These are phyloP conservation scores for Diaporthe amygdali DNA, from an alignment of 2,329 filamentous ascomycete species.

Conservation along the genomic window DNA sequence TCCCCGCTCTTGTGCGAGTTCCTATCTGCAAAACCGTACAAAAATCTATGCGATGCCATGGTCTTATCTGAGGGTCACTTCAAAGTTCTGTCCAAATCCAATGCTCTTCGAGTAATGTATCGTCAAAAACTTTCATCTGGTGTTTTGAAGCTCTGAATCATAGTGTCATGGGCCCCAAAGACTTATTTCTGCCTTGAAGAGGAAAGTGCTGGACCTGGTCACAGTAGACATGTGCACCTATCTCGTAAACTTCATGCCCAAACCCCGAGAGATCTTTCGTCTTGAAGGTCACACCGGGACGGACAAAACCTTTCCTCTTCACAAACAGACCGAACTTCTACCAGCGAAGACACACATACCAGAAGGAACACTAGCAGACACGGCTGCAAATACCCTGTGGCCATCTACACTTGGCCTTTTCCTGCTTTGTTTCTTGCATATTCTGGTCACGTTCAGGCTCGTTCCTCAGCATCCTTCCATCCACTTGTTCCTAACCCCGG, in stretches of 20 bases:
- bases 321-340: too few species aligned
- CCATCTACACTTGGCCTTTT: background rate
- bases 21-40: background rate
- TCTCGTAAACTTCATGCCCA: too few species aligned
- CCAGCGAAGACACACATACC: background rate
- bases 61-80: too few species aligned
- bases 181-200: too few species aligned
- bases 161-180: too few species aligned
- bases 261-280: too few species aligned
- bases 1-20: background rate
- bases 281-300: too few species aligned
- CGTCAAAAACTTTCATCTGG: background rate
- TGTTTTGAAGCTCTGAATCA: background rate
- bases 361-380: background rate
- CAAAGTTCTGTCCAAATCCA: too few species aligned
- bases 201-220: too few species aligned
- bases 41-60: too few species aligned
- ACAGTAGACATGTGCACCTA: too few species aligned
- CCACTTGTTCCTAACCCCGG: background rate
- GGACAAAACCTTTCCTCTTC: too few species aligned
- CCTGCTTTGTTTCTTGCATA: background rate
- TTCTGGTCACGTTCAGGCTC: background rate
- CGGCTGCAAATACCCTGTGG: background rate
- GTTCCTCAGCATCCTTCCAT: background rate
- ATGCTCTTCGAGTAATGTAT: background rate